These are phyloP conservation scores for Raffaelea arxii DNA, from an alignment of 2,329 filamentous ascomycete species.

Conservation along the genomic window DNA sequence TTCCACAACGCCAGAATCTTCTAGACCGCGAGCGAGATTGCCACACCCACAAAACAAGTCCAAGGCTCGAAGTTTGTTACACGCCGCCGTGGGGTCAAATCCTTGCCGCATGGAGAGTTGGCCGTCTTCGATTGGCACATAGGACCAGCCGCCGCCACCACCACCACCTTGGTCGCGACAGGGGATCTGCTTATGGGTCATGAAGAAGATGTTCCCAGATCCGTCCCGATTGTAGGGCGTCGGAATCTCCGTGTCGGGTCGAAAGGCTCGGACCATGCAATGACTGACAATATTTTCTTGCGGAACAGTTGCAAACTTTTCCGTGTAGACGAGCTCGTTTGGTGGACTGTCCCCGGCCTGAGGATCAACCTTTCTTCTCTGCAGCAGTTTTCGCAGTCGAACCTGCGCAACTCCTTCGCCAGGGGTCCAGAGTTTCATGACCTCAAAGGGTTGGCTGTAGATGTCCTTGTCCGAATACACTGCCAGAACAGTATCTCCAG, in stretches of 20 bases:
- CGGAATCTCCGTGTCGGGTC: constrained; percentile 33
- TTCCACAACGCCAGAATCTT: constrained; percentile 57
- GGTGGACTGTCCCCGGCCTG: constrained; percentile 21
- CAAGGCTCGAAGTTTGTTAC: constrained; percentile 44
- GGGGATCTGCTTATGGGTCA: constrained; percentile 29
- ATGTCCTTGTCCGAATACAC: constrained; percentile 19
- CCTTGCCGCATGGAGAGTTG: constrained; percentile 38
- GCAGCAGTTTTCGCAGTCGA: constrained; percentile 40
- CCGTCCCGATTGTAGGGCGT: constrained; percentile 58
- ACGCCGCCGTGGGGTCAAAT: constrained; percentile 32
- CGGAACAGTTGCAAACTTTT: constrained; percentile 28
- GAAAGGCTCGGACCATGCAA: constrained; percentile 52
- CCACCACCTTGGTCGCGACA: too few species aligned
- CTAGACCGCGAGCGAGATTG: constrained; percentile 66
- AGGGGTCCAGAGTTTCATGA: constrained; percentile 30
- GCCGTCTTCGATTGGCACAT: not conserved
- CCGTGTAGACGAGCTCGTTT: constrained; percentile 53
- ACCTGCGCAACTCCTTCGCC: constrained; percentile 19
- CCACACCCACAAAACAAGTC: constrained; percentile 74
- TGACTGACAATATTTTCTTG: constrained; percentile 35
- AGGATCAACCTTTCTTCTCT: constrained; percentile 33
- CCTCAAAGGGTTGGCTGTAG: constrained; percentile 50
- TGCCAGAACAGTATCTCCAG: constrained; percentile 47
- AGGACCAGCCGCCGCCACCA: not conserved
- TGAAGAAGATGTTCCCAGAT: constrained; percentile 55